phyloP scores from a whole-genome alignment of 129 eudicot species.

The Centrapalus pauciflorus region DNA sequence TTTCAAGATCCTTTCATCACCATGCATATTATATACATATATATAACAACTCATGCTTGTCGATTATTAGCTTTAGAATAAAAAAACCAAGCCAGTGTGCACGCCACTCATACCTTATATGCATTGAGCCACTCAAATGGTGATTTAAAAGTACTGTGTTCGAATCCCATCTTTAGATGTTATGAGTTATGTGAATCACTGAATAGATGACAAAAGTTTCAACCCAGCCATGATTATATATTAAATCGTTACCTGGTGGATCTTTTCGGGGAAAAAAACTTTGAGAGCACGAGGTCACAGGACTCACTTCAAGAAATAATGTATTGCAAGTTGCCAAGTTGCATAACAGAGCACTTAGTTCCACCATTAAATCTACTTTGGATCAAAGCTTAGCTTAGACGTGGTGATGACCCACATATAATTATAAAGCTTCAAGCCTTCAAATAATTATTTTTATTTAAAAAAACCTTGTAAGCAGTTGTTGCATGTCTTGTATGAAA shows the following conservation, averaged over 20 bases:
- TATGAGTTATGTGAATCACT: background rate
- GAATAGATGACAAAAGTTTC: background rate
- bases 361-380: slow-evolving; percentile 27
- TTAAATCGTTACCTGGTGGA: background rate
- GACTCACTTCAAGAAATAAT: slow-evolving; percentile 22
- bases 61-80: slow-evolving; percentile 29
- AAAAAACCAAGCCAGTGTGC: background rate
- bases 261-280: background rate
- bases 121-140: too few species aligned
- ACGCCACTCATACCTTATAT: slow-evolving; percentile 18
- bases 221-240: background rate
- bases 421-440: slow-evolving; percentile 7
- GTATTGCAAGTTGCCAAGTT: slow-evolving; percentile 35
- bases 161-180: background rate
- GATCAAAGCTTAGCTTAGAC: slow-evolving; percentile 7
- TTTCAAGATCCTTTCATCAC: slow-evolving; percentile 22
- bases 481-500: background rate
- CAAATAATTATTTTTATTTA: too few species aligned
- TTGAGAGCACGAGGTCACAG: slow-evolving; percentile 22
- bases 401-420: slow-evolving; percentile 26
- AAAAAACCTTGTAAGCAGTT: background rate
- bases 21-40: slow-evolving; percentile 31
- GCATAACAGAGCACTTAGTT: slow-evolving; percentile 36
- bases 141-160: background rate
- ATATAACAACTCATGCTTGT: slow-evolving; percentile 23